Percentiles rank a stretch among this genome's conserved stretches.
Evolutionary conservation across 306 rosid species (phyloP).

Genomic region (Nissolia schottii): DNA sequence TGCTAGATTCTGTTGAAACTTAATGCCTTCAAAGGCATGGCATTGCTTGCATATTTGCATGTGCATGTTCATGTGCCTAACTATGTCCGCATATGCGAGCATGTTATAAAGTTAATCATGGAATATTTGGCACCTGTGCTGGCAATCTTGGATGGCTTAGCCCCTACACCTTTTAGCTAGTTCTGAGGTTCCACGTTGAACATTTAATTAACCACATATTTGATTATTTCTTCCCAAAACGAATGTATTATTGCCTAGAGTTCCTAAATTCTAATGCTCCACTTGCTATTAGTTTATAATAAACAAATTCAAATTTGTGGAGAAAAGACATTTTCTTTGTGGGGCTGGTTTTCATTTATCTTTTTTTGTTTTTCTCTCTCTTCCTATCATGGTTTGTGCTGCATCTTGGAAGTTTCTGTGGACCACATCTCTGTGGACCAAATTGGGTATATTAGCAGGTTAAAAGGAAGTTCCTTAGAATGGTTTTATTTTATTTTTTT

Average conservation of each 20-base stretch:
- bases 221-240: not conserved
- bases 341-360: not conserved
- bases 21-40: not conserved
- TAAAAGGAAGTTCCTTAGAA: not conserved
- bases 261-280: not conserved
- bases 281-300: not conserved
- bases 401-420: not conserved
- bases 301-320: not conserved
- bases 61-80: not conserved
- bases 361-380: not conserved
- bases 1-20: conserved; percentile 5
- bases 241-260: not conserved
- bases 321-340: not conserved
- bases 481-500: no score
- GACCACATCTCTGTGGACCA: not conserved
- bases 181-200: not conserved
- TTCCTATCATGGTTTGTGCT: not conserved
- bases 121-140: not conserved
- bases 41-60: not conserved
- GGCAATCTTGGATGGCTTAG: not conserved
- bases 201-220: not conserved
- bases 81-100: not conserved
- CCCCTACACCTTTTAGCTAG: not conserved
- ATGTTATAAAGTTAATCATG: not conserved
- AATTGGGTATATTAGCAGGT: not conserved